These are phyloP conservation scores for Bothriochloa decipiens DNA, from an alignment of 176 grass and related monocot species.

Conservation along the genomic window DNA sequence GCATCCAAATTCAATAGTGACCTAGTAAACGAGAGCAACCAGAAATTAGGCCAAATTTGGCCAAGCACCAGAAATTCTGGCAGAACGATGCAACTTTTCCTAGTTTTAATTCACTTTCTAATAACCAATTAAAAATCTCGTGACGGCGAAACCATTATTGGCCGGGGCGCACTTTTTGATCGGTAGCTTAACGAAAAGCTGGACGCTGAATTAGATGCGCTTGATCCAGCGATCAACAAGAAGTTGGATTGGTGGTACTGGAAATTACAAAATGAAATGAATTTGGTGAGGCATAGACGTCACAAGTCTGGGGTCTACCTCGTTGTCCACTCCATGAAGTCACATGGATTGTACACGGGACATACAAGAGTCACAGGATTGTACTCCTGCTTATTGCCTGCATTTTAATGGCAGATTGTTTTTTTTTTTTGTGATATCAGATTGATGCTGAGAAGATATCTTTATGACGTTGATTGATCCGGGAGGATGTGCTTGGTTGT, in stretches of 20 bases:
- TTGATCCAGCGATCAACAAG: background rate
- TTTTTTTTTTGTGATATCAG: background rate
- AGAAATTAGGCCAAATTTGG: constrained; percentile 41
- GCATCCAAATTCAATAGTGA: background rate
- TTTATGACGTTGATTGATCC: too few species aligned
- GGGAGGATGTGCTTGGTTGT: too few species aligned
- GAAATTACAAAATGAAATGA: background rate
- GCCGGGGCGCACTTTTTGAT: constrained; percentile 23
- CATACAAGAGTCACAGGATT: constrained; percentile 17
- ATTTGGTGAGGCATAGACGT: background rate
- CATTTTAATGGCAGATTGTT: constrained; percentile 1
- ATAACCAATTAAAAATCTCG: background rate
- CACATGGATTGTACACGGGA: constrained; percentile 17
- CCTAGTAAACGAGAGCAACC: background rate
- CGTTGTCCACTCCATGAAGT: background rate
- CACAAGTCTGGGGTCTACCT: background rate
- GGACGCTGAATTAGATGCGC: background rate
- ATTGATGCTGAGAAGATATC: background rate
- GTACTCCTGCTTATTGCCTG: constrained; percentile 6
- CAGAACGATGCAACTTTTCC: background rate
- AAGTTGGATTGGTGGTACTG: background rate
- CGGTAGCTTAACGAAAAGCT: background rate
- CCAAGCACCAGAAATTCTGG: background rate
- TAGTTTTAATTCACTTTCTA: background rate
- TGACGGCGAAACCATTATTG: background rate